Evolutionary conservation across 2,329 filamentous ascomycete genomes (phyloP), one percentile per base, ranked within the genome.

Genomic region (Rhytidhysteron rufulum): DNA sequence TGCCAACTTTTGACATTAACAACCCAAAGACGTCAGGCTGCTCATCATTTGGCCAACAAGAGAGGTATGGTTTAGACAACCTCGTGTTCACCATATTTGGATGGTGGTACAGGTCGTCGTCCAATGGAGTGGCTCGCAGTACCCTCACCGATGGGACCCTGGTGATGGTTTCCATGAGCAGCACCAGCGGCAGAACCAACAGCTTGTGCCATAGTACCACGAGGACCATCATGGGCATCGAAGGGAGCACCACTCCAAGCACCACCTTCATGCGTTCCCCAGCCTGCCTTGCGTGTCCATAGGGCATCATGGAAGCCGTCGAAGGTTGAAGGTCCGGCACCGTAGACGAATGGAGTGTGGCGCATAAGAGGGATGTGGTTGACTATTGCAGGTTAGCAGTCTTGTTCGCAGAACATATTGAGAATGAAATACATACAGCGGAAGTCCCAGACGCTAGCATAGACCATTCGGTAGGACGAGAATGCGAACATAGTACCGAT

Each of bases 361-460:
- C 81, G 74, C 49, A 79, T 75, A 4, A 88, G 71, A 2, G 82
- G 82, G 22, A 86, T 75, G 55, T 86, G 82, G 56, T 78, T 79
- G 62, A 71, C 45, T n/a, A n/a, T n/a, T n/a, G n/a, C n/a, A n/a
- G n/a, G 49, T 33, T 5, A 36, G 24, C 15, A 11, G 16, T 11
- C 16, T 20, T 17, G 9, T 6, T 29, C 25, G 17, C 15, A 31
- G 7, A 27, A 8, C 17, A n/a, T 27, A 5, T 24, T 3, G 18
- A 11, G 34, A 5, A n/a, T 21, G 3, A 25, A n/a, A n/a, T n/a
- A 19, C 44, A 42, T 53, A 51, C 47, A 82, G 9, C 82, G 68
- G 72, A 80, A 86, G 58, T 88, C 81, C 77, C 82, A 86, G 37
- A 86, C 69, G 7, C 75, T 69, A 0, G 81, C 80, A 50, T 84